Base-by-base conservation (phyloP, 2,329 filamentous ascomycete genomes). In the Cercospora beticola region DNA sequence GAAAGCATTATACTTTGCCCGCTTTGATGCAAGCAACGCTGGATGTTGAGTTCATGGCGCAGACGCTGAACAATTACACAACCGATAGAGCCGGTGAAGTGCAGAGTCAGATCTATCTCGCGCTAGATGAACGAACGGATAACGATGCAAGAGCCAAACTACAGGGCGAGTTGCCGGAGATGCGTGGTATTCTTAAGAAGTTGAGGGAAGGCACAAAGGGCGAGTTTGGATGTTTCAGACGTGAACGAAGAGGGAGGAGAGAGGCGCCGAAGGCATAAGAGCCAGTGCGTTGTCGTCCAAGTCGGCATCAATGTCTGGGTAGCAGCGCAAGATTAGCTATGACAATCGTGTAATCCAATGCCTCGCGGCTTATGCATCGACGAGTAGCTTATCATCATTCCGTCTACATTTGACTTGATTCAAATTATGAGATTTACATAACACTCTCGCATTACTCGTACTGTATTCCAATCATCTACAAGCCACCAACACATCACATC, bases 1-100 rank as follows among this genome's bases (percentile, higher is more conserved):
- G 82, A 0, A 52, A 68, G 18, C 71, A 90, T 6, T 98, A 95
- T 81, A 86, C 89, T 1, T 88, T 99, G 0, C 85, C 90, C 5
- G 90, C 92, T 6, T 87, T 99, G 62, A 97, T 98, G 90, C 96
- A 99, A 81, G 96, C 96, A 1, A 99, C 95, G 0, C 87, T 99
- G 0, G 95, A 99, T 77, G 94, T 97, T 1, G 95, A 99, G 80
- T 98, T 99, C 77, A 90, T 98, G 67, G 92, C 94, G 0, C 95
- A 99, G 82, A 97, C 94, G 5, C 86, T 99, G 36, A 92, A 88
- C 69, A 90, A 94, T 74, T 99, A 96, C 80, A 95, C 92, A 0
- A 95, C 92, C 0, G 91, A 97, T 67, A 86, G 88, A 62, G 92
- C 93, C 3, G 89, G 89, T 7, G 89, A 94, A 77, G 86, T 92